Conservation (phyloP, 2,329 filamentous ascomycete genomes). For the Nectriaceae sp. region DNA sequence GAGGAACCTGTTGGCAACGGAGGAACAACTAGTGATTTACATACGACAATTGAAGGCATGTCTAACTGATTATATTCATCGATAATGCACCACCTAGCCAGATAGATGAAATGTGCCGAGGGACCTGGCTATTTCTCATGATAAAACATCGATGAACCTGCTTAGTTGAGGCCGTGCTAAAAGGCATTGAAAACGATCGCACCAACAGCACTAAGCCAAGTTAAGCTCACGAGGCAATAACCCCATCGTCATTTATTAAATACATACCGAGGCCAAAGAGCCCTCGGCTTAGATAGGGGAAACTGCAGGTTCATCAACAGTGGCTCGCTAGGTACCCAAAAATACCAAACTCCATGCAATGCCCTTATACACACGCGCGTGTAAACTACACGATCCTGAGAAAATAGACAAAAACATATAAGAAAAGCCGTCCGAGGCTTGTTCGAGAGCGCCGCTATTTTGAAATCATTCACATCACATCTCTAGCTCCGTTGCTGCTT, state of each 20-base stretch:
- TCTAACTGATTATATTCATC: too few species aligned
- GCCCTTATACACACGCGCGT: slow-evolving; percentile 31
- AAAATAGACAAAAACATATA: slow-evolving; percentile 12
- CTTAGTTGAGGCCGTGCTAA: too few species aligned
- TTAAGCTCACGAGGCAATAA: too few species aligned
- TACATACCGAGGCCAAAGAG: background rate
- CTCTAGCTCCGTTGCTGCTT: slow-evolving; percentile 51
- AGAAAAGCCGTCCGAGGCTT: slow-evolving; percentile 8
- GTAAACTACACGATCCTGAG: slow-evolving; percentile 6
- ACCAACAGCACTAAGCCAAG: too few species aligned
- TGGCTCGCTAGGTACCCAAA: slow-evolving; percentile 10
- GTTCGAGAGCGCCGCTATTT: background rate
- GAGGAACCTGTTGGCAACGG: too few species aligned
- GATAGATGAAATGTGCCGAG: too few species aligned
- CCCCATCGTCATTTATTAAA: slow-evolving; percentile 1
- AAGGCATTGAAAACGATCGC: too few species aligned
- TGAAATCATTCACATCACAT: slow-evolving; percentile 23
- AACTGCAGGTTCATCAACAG: background rate
- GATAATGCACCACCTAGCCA: too few species aligned
- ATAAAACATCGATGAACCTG: too few species aligned
- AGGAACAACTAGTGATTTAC: too few species aligned
- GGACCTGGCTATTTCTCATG: too few species aligned
- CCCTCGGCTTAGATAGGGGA: background rate
- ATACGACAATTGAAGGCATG: too few species aligned
- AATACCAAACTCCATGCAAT: slow-evolving; percentile 37